Base-by-base conservation (phyloP, 164 flowering plant species). In the Sedum album region DNA sequence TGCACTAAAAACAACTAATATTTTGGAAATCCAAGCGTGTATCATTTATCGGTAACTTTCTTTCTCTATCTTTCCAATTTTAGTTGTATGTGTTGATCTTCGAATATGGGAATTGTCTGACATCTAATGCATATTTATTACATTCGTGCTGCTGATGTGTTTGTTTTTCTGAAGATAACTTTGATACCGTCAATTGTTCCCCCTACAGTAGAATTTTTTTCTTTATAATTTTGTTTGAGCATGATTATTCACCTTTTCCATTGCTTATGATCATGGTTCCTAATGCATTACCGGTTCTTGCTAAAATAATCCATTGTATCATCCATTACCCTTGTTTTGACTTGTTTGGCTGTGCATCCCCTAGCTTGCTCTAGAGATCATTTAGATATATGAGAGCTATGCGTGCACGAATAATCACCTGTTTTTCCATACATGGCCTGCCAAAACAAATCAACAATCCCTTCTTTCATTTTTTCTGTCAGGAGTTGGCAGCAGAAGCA, bases 401-500 rank as follows among this genome's bases (percentile, higher is more conserved):
- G 5, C 13, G 11, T 23, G 60, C 30, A 7, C 23, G 60, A 2
- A 21, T 53, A 0, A 6, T 21, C 60, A 21, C 26, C 60, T 6
- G 28, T 23, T 23, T 53, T 23, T 65, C 46, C 38, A 9, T 26
- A 20, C 11, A 33, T 13, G 30, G 15, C 39, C 21, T n/a, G 42
- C 46, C 2, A 18, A 31, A 62, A 28, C 36, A 15, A 8, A 5
- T 38, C 67, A 36, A 20, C 42, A 36, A 25, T 65, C 21, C 48
- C 38, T 38, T 65, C 15, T 33, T 35, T 21, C 17, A 4, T 36
- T 41, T 55, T 28, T 72, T 68, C 62, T 67, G 81, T 63, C 82
- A 94, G 99, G 88, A 67, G 25, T 72, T 84, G 66, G 79, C 75
- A 74, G 86, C 79, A 72, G 96, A 90, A 79, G 89, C 88, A 70